Evolutionary conservation across 306 rosid species (phyloP), one percentile per base, ranked within the genome.

Genomic region (Vigna trinervia): DNA sequence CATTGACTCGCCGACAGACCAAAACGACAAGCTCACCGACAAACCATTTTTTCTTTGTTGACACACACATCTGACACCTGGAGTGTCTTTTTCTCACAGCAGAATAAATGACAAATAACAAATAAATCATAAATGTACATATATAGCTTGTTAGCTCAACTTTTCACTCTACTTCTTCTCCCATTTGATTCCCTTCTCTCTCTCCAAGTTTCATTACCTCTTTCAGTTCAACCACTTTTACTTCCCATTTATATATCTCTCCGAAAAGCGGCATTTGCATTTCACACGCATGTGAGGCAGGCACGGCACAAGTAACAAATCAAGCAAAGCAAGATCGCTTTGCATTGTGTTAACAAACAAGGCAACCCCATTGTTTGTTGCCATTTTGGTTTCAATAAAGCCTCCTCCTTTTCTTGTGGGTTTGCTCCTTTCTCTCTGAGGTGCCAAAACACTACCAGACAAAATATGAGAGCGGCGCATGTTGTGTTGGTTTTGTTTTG

Each of bases 381-480:
- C 36, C 78, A 56, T 62, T 71, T 78, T 71, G 63, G 53, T 75
- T 78, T 36, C 5, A 23, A 43, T n/a, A 66, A 75, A 80, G 72
- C 57, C 8, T n/a, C 17, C 45, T 77, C 64, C 48, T 79, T 69
- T 32, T 38, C 46, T 50, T 38, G 14, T 58, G 62, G 59, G 74
- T 78, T 70, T 47, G 56, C 19, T 48, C 17, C 57, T 6, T 61
- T 34, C 64, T 28, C 58, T 78, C 26, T 23, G 77, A 39, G 56
- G 38, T 56, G 23, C 8, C 13, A 39, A 74, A 56, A 17, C 28
- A 6, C 46, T 56, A 32, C 57, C 47, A 45, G 13, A 17, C 77
- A 22, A 26, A 58, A 28, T 0, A 91, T 92, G 98, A 80, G 81
- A 73, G 72, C 57, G 65, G 65, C 52, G 12, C 78, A 39, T 69